These are phyloP conservation scores for Biscogniauxia sp. DNA, from an alignment of 2,329 filamentous ascomycete species.

Conservation along the genomic window DNA sequence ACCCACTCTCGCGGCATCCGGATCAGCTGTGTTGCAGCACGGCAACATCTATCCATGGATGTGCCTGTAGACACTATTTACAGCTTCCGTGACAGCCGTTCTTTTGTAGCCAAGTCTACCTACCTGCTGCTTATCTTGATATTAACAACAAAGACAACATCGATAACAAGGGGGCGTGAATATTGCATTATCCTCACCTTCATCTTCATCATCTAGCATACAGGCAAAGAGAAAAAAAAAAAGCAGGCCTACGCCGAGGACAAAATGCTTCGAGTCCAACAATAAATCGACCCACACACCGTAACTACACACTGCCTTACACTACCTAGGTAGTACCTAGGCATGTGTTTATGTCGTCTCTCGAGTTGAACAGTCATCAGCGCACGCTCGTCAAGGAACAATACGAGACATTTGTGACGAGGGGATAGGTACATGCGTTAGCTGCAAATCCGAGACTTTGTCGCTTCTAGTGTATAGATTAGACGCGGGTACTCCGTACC, in stretches of 20 bases:
- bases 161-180: neutral
- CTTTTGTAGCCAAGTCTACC: neutral
- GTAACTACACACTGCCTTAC: neutral
- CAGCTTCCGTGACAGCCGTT: neutral
- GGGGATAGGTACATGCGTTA: conserved; percentile 29
- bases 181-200: neutral
- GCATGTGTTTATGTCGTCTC: conserved; percentile 14
- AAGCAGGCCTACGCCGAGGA: neutral
- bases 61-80: neutral
- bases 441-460: conserved; percentile 23
- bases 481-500: conserved; percentile 31
- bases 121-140: neutral
- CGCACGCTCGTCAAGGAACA: conserved; percentile 13
- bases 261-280: neutral
- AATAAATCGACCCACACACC: neutral
- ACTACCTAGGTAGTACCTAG: conserved; percentile 2
- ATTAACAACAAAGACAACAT: neutral
- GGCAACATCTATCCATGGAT: neutral
- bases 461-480: conserved; percentile 25
- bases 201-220: neutral
- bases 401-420: conserved; percentile 30
- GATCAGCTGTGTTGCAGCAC: conserved; percentile 11
- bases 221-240: neutral
- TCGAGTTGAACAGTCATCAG: conserved; percentile 14
- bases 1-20: conserved; percentile 10